Evolutionary conservation across 2,329 filamentous ascomycete genomes (phyloP).

Genomic region (Fusarium sp.): DNA sequence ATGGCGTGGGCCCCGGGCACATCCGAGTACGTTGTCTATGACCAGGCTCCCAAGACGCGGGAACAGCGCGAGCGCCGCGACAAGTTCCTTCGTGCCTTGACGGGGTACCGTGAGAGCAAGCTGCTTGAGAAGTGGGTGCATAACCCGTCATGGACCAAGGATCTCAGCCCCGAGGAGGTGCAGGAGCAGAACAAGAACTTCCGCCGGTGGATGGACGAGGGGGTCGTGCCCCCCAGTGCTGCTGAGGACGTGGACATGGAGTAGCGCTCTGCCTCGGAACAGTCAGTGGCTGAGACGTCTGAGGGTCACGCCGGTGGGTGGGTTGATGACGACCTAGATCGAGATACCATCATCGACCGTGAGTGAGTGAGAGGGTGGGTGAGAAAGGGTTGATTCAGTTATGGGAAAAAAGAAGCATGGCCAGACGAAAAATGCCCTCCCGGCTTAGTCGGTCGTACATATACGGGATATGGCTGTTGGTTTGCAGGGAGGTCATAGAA

Average conservation of each 20-base stretch:
- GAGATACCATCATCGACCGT: neutral
- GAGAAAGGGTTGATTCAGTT: neutral
- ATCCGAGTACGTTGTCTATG: slow-evolving; percentile 77
- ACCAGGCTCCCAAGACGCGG: slow-evolving; percentile 73
- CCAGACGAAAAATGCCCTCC: slow-evolving; percentile 11
- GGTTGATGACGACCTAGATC: neutral
- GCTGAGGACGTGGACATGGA: slow-evolving; percentile 48
- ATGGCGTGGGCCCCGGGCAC: slow-evolving; percentile 80
- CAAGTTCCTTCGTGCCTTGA: slow-evolving; percentile 63
- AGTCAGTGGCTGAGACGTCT: neutral
- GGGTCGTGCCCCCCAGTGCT: slow-evolving; percentile 51
- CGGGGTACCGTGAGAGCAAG: slow-evolving; percentile 74
- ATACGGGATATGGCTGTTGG: slow-evolving; percentile 1
- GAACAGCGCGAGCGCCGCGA: slow-evolving; percentile 67
- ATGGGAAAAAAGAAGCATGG: slow-evolving; percentile 3
- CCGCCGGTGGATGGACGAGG: slow-evolving; percentile 64
- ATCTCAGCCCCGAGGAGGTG: slow-evolving; percentile 81
- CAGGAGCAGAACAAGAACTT: slow-evolving; percentile 77
- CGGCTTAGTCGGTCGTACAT: neutral
- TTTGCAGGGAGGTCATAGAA: neutral
- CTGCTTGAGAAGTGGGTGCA: slow-evolving; percentile 84
- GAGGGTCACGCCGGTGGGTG: slow-evolving; percentile 8
- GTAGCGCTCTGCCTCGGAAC: slow-evolving; percentile 28
- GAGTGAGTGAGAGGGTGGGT: neutral
- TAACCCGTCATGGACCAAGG: slow-evolving; percentile 83